Base-by-base conservation (phyloP, 164 flowering plant species). In the Brasenia schreberi region DNA sequence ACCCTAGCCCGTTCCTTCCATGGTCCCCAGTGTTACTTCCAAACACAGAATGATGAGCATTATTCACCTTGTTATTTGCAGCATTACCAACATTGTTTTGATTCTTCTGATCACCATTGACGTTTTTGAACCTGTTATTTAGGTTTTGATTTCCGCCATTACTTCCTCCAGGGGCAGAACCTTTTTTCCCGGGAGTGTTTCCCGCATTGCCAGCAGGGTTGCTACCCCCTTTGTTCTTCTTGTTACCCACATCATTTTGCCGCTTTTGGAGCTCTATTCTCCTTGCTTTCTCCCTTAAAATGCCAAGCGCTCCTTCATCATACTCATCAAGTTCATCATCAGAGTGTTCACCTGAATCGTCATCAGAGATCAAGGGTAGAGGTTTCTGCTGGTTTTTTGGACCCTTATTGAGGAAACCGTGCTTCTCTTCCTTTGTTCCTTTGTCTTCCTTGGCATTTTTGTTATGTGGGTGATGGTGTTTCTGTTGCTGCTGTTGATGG, bases 231-330 rank as follows among this genome's bases (percentile, higher is more conserved):
- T 64, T 75, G 42, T 63, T 45, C 64, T 74, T 77, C 67, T 66
- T 78, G 0, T 58, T 77, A 71, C 72, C 72, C 49, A 73, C 79
- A 16, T 67, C 72, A 39, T 69, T 62, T 0, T 81, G 85, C 63
- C 78, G 82, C 70, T 77, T 76, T 52, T 78, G 77, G 49, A 82
- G 53, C 43, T 61, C 61, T 45, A 83, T 49, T 7, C 78, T 77
- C 14, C 69, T 75, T 1, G 76, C 74, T 66, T 68, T 73, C 65
- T 77, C 76, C 49, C 70, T 68, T 19, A 75, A 56, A 49, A 79
- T 69, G 73, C 62, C 33, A 14, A 49, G 56, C 39, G 39, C 4
- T 49, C 56, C 56, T 9, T 49, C 56, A 6, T 49, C 56, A 49
- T 49, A 9, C 16, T 49, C 56, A 49, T 49, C 56, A 49, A 14